Base-by-base conservation (phyloP, 441 rosid genomes). In the Adansonia rubrostipa region DNA sequence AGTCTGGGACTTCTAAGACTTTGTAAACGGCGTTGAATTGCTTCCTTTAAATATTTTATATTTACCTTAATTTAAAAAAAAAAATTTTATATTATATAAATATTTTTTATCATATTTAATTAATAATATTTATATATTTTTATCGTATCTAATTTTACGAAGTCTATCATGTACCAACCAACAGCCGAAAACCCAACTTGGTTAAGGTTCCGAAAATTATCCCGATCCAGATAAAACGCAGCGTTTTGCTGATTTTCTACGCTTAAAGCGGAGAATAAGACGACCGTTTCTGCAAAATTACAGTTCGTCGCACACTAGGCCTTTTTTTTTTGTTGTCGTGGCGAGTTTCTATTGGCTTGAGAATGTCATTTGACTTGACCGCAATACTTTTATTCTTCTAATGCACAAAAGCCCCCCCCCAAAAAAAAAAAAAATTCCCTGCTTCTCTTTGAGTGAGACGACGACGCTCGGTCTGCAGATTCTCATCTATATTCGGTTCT, bases 331-430 rank as follows among this genome's bases (percentile, higher is more conserved):
- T 40, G 15, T 5, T 54, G 15, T 3, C 42, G 56, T 47, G 57
- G 42, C 73, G 19, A 20, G 57, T 1, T 47, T 47, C 36, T 69
- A 69, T 47, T 69, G 73, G 57, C 40, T 47, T 47, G 20, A 65
- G 5, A 13, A 47, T 11, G 4, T 48, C 57, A 9, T 24, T 24
- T 24, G 28, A 24, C 14, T 22, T 17, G 19, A 48, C 17, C 20
- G 13, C 73, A 68, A 10, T 10, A 19, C 64, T 22, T n/a, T 1
- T 4, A 2, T 14, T 6, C 50, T 19, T 4, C 1, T 22, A 10
- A 7, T 4, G 44, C 44, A 13, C 14, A 62, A 62, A 68, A 36
- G 44, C 42, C 20, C 67, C 53, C 9, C 20, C 6, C 19, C 11
- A 9, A 20, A 40, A 4, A 9, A n/a, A 10, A 58, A 5, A 5